A percentile compares a stretch with the other conserved stretches of the same genome.
Conservation (phyloP, 169 alveolate genomes). For the Cryptosporidium xiaoi region DNA sequence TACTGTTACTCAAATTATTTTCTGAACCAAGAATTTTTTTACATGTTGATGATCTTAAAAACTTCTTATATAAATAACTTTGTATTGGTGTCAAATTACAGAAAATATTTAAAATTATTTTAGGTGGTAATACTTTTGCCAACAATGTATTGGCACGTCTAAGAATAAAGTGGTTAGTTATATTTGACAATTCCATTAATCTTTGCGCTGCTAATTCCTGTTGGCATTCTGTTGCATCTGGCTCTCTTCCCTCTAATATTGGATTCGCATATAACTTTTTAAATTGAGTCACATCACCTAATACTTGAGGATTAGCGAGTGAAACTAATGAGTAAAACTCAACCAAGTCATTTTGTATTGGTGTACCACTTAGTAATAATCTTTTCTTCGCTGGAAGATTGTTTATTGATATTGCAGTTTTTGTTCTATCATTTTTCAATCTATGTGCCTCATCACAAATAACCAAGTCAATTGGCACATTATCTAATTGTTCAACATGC, state of each 20-base stretch:
- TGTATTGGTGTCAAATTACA: constrained; percentile 88
- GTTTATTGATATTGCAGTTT: constrained; percentile 89
- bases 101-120: constrained; percentile 86
- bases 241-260: constrained; percentile 88
- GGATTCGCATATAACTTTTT: constrained; percentile 87
- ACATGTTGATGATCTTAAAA: constrained; percentile 80
- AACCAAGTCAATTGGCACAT: constrained; percentile 91
- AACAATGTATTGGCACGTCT: constrained; percentile 89
- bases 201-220: constrained; percentile 88
- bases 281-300: constrained; percentile 84
- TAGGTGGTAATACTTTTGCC: constrained; percentile 91
- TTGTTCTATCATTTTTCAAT: constrained; percentile 91
- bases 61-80: constrained; percentile 82
- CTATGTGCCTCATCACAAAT: constrained; percentile 97
- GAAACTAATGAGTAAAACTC: constrained; percentile 90
- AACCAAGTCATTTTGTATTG: constrained; percentile 89
- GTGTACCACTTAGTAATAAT: constrained; percentile 90
- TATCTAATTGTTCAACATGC: constrained; percentile 85
- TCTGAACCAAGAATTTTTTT: constrained; percentile 80
- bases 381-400: constrained; percentile 90
- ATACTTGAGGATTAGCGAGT: constrained; percentile 89
- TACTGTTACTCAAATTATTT: constrained; percentile 13
- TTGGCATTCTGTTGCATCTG: constrained; percentile 89
- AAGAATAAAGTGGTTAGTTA: constrained; percentile 89
- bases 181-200: constrained; percentile 87